Evolutionary conservation across 2,329 filamentous ascomycete genomes (phyloP).

Genomic region (Trichothecium roseum): DNA sequence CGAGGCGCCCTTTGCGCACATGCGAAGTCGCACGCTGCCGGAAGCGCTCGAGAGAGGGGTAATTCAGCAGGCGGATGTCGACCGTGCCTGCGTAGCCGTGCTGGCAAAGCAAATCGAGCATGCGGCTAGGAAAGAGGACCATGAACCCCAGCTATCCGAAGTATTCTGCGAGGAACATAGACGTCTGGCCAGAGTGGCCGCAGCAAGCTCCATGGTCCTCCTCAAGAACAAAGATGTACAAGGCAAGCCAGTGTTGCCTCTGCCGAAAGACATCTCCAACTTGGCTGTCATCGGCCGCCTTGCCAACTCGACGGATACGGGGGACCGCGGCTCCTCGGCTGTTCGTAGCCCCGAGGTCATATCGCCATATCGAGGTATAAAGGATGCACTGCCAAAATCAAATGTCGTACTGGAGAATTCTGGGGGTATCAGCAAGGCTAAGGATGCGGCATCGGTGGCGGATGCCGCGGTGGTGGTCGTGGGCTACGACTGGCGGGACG

Average conservation of each 20-base stretch:
- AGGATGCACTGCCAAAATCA: background rate
- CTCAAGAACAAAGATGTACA: slow-evolving; percentile 8
- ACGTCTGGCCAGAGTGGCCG: slow-evolving; percentile 7
- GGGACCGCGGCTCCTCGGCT: slow-evolving; percentile 10
- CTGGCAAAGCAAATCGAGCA: slow-evolving; percentile 6
- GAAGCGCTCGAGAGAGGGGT: slow-evolving; percentile 1
- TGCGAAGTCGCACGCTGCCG: slow-evolving; percentile 2
- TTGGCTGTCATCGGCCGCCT: slow-evolving; percentile 10
- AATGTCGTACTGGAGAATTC: slow-evolving; percentile 6
- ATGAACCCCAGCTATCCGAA: slow-evolving; percentile 1
- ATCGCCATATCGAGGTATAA: slow-evolving; percentile 7
- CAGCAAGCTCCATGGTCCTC: slow-evolving; percentile 10
- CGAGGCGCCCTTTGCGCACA: slow-evolving; percentile 10
- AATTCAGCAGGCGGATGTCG: slow-evolving; percentile 3
- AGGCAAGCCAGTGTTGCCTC: background rate
- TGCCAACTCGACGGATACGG: slow-evolving; percentile 8
- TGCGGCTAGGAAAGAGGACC: background rate
- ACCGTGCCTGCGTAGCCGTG: slow-evolving; percentile 5
- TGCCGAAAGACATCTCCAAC: slow-evolving; percentile 1
- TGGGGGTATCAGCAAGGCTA: background rate
- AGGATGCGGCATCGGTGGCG: background rate
- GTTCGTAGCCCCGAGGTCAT: slow-evolving; percentile 7
- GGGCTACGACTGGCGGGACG: slow-evolving; percentile 9
- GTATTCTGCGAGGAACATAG: slow-evolving; percentile 11
- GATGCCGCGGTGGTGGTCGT: slow-evolving; percentile 10